Base-by-base conservation (phyloP, 129 eudicot genomes). In the Logfia minima region DNA sequence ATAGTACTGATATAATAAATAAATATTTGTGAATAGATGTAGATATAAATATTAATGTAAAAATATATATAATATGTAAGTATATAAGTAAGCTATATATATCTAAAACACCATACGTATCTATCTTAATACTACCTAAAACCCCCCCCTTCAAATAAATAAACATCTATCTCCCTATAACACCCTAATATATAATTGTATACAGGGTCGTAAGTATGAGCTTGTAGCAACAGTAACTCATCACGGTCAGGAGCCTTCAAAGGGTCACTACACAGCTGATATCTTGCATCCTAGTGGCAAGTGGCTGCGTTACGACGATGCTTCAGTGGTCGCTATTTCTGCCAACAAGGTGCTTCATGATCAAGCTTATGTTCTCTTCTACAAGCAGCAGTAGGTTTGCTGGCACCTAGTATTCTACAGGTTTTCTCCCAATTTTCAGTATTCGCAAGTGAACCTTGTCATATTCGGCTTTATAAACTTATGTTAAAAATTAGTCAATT, bases 211-310 rank as follows among this genome's bases (percentile, higher is more conserved):
- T 58, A 89, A 43, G 23, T 92, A 89, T 61, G 96, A 87, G 84
- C 96, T 92, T 23, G 97, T 92, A 34, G 97, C 90, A 29, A 87
- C 96, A 3, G 80, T 92, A 59, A 92, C 90, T 75, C 97, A 92
- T 82, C 97, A 92, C 70, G 97, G 97, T 35, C 70, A 84, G 53
- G 97, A 92, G 66, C 96, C 97, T n/a, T 87, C 90, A 41, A 89
- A 89, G 79, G 97, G 97, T 11, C 97, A 92, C 63, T 92, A 92
- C 72, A 92, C 92, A 18, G 89, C 92, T 9, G 97, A 92, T 82
- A 78, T 90, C 8, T 84, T 85, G 63, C 92, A 89, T 70, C 79
- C 89, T 16, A 85, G 80, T 70, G 90, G 96, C 58, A 84, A 82
- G 55, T 92, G 97, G 97, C 75, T 92, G 70, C 86, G 84, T 16